phyloP scores from a whole-genome alignment of 441 rosid genomes.

The Gossypium trilobum region DNA sequence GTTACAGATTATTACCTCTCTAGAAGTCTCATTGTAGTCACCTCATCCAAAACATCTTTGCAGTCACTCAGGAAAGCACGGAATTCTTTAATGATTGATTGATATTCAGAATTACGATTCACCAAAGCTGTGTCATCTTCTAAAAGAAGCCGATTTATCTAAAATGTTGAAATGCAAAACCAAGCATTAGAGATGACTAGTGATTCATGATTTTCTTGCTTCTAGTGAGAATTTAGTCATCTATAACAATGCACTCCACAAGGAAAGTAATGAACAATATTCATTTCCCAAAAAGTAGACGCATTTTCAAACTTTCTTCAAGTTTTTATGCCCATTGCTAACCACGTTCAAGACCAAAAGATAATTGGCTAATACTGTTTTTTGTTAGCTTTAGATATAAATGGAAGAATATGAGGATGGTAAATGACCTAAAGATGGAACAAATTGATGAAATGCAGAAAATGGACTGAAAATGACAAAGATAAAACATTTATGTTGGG shows the following conservation, averaged over 20 bases:
- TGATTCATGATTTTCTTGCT: slow-evolving; percentile 1
- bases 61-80: slow-evolving; percentile 93
- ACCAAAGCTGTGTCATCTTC: slow-evolving; percentile 88
- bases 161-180: slow-evolving; percentile 15
- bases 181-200: slow-evolving; percentile 3
- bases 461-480: slow-evolving; percentile 1
- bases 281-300: not conserved
- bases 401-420: not conserved
- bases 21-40: slow-evolving; percentile 89
- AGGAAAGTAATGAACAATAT: not conserved
- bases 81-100: slow-evolving; percentile 73
- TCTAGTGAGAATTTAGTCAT: not conserved
- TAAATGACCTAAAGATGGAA: slow-evolving; percentile 5
- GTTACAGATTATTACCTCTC: slow-evolving; percentile 54
- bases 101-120: slow-evolving; percentile 72
- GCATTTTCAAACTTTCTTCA: slow-evolving; percentile 11
- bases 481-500: not conserved
- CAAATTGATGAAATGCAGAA: not conserved
- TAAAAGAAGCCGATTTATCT: slow-evolving; percentile 88
- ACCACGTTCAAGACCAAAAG: not conserved
- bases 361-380: not conserved
- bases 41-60: slow-evolving; percentile 95
- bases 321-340: slow-evolving; percentile 4
- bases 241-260: slow-evolving; percentile 11
- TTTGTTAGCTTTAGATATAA: not conserved